Evolutionary conservation across 2,329 filamentous ascomycete genomes (phyloP), one percentile per base, ranked within the genome.

Genomic region (Aspergillus quadricinctus): DNA sequence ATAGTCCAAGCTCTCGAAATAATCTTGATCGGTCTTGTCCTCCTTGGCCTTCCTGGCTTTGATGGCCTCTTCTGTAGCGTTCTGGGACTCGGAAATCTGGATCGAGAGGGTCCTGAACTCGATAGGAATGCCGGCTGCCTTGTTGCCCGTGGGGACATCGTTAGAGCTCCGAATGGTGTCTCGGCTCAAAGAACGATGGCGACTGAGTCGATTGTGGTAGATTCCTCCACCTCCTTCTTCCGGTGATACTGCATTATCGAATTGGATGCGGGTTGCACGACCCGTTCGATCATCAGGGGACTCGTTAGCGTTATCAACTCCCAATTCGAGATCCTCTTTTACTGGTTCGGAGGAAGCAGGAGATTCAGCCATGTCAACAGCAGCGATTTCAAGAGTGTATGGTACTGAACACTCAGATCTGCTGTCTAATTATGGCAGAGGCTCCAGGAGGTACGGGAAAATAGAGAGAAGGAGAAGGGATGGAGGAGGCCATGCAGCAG

Each of bases 1-100:
- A 83, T 87, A 89, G 66, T 89, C 84, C 50, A 90, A 77, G 56
- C 81, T 78, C 51, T 80, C 82, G 53, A 88, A 80, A 60, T 86
- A 80, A 54, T 81, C 76, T 25, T 77, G 67, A 40, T 77, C 69
- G 3, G 71, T 23, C 31, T 41, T 67, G 28, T 70, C 72, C 7
- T 72, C 69, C 21, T 61, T 54, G 1, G 57, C 60, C 29, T 54
- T 52, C 8, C 48, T 59, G 10, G 41, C 35, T 31, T 68, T 67
- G 14, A 59, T 28, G 3, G 57, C 57, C 7, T 72, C 64, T 25
- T 71, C 68, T 14, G 66, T 62, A 27, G 61, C 63, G 35, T 65
- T 66, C 52, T 74, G 71, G 8, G 73, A 74, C 50, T 75, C 72
- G 8, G 71, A 71, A 27, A 76, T 68, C 21, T 75, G 67, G 49